Evolutionary conservation across 495 filamentous ascomycete genomes (phyloP), one percentile per base, ranked within the genome.

Genomic region (Hyaloscypha hepaticicola): DNA sequence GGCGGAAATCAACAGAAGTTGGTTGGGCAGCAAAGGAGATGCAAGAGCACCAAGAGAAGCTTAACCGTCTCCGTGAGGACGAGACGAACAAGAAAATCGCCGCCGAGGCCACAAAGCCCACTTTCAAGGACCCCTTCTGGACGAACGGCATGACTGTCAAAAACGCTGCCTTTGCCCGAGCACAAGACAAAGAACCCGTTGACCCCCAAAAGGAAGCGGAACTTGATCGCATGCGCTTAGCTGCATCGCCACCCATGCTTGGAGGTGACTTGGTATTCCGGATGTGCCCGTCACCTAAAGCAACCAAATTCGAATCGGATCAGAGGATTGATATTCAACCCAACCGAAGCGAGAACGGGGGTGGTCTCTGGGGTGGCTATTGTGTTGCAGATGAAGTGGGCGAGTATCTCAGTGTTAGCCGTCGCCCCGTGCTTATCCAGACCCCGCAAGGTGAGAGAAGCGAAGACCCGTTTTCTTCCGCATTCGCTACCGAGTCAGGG

Each of bases 171-270:
- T 66, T 72, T 26, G 64, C 74, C 71, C 66, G 77, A 67, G 77
- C 66, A 77, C 73, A 53, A 76, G 71, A 70, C 77, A 76, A 65
- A 80, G 73, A 72, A 77, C 81, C 72, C 69, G 72, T 63, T 69
- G 82, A 72, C 29, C 70, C 41, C 49, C 73, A 45, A 69, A 74
- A 49, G 65, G 76, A 69, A 66, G 72, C 60, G 60, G 72, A 64
- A 51, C 70, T 80, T 48, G 74, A 74, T 57, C 74, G 72, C 63
- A 84, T 81, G 82, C 86, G 75, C 14, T 77, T 77, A 50, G 79
- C 77, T 12, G 80, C 80, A 6, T 85, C 79, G 64, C 93, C 93
- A 21, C 93, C 93, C 2, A 94, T 96, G 91, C 84, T 96, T 7
- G 93, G 93, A 49, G 66, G 76, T 26, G 89, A 94, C 60, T 80